Evolutionary conservation across 1,284 basidiomycete species (phyloP), one percentile per base, ranked within the genome.

Genomic region (Inonotus hispidus): DNA sequence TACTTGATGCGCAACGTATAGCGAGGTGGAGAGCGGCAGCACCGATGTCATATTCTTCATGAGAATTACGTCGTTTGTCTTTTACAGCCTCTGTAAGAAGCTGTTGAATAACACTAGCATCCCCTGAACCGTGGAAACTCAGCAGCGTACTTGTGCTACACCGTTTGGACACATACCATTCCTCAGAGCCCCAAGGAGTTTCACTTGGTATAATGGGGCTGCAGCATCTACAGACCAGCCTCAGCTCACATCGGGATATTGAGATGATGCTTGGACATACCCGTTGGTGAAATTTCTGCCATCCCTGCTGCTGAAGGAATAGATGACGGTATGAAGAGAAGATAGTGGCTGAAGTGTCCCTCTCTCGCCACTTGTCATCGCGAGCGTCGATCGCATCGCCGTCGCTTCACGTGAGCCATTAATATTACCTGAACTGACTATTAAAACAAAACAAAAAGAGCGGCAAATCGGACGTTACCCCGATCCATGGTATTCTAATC

Each of bases 11-110:
- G 68, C 94, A 94, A 56, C 91, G 82, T 14, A 96, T 87, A 3
- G 93, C 93, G 39, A 96, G 83, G 70, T 94, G 92, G 6, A 96
- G 77, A 0, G 93, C 85, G 4, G 88, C 84, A 25, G 90, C 87
- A 6, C 84, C 87, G 1, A 83, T 79, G 68, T 90, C 84, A 0
- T 83, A 66, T 23, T 72, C 69, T 16, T 76, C 74, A 14, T 78
- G 79, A 0, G 70, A 62, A n/a, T 79, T 82, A 29, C 72, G 79
- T 21, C 82, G 76, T 65, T 78, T 79, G 66, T 88, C 81, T 70
- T 84, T 83, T 58, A 79, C 77, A 56, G 93, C 85, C 69, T 92
- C 90, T 6, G 85, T 72, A n/a, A 95, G 78, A 70, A 93, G 91
- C 2, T 90, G 88, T 67, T 92, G 88, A n/a, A 95, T 90, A 21